Evolutionary conservation across 495 filamentous ascomycete genomes (phyloP), one percentile per base, ranked within the genome.

Genomic region (Parathielavia hyrcaniae): DNA sequence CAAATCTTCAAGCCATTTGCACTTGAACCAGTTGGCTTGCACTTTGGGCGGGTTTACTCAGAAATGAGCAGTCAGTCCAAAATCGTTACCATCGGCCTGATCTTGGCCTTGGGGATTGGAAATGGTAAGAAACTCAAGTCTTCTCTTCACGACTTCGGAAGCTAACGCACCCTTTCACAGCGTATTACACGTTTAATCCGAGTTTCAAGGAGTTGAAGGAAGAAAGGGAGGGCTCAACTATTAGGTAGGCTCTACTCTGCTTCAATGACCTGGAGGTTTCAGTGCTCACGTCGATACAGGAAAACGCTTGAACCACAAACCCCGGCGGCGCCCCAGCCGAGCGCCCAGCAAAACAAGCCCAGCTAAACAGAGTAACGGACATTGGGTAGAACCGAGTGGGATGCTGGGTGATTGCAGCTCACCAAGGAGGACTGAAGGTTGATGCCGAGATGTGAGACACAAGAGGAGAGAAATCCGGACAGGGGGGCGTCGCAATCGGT

Each of bases 141-240:
- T 17, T 19, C 17, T 32, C 11, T 1, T 14, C 32, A 50, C 11
- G 50, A 9, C 2, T 34, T 14, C 5, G 26, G 23, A 38, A 40
- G 36, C 48, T 44, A 19, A n/a, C 12, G 16, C 26, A 30, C 26
- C 26, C 12, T 39, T 13, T n/a, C n/a, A 12, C 54, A 80, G 77
- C 74, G 17, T 69, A 71, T 51, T 78, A 74, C 58, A 67, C 70
- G 4, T 77, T 79, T 57, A 64, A 66, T 16, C 75, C 77, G 9
- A 50, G 59, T 20, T 60, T 79, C 5, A 67, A 67, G 60, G 72
- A 73, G 14, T 55, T 73, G 39, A 70, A 71, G 22, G 55, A 72
- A 8, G 61, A 67, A 34, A 49, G 53, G 44, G 62, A 72, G 1
- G 59, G 57, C 20, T 43, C 53, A 16, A 43, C 49, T 30, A n/a